Base-by-base conservation (phyloP, 2,329 filamentous ascomycete species). In the Ophiostoma sp. region DNA sequence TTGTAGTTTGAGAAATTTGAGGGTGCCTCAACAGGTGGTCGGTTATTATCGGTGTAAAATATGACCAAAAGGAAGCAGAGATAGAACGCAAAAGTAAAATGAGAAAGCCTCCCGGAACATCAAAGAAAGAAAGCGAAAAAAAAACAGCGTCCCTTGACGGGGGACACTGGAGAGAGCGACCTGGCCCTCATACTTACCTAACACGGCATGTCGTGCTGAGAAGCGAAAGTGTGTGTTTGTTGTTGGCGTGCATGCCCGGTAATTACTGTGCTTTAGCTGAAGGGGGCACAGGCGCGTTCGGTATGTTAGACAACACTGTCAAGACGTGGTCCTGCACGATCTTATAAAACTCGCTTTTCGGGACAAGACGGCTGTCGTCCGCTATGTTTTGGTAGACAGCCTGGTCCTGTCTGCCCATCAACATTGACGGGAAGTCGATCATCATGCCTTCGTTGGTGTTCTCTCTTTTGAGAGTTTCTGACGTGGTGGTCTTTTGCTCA, bases 291-390 rank as follows among this genome's bases (percentile, higher is more conserved):
- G 59, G 59, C 4, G 57, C 36, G 59, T 64, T 64, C 19, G 69
- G 74, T 36, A 70, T 63, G 22, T 15, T 70, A 1, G 69, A 70
- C 28, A 75, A 4, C 1, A 69, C 64, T 3, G 50, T 69, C 55
- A 70, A 55, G 25, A 75, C 66, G 19, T 75, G 45, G 48, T 72
- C 69, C 45, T 70, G 72, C 15, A 75, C 69, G 15, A 75, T 72
- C 52, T 69, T 61, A 50, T 59, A 71, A 2, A 71, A 39, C 12
- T 25, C 59, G 8, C 28, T 50, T 7, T 22, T 50, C 9, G 69
- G 45, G 3, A 68, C 28, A 15, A 59, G 22, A 12, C 48, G 33
- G 33, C 33, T 8, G 33, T 68, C 70, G 22, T 22, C 59, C 9
- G 61, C 5, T 36, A 45, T 45, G 22, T 2, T 45, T 8, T 39